phyloP scores from a whole-genome alignment of 2,329 filamentous ascomycete genomes.

The Dothistroma pini region DNA sequence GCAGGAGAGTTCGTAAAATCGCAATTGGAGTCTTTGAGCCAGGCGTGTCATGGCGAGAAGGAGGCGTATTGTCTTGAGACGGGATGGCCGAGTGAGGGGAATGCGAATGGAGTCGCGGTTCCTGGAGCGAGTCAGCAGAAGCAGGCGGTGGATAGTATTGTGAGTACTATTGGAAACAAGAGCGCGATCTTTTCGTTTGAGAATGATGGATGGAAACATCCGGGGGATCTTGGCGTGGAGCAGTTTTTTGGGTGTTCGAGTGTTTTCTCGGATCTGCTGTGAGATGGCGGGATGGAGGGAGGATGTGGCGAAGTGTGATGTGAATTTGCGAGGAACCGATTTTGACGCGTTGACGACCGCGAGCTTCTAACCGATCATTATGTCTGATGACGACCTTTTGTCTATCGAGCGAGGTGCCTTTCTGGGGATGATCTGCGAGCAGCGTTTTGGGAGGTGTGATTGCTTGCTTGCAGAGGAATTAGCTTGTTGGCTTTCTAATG shows the following conservation, averaged over 20 bases:
- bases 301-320: slow-evolving; percentile 1
- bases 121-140: slow-evolving; percentile 66
- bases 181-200: slow-evolving; percentile 78
- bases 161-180: slow-evolving; percentile 60
- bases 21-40: slow-evolving; percentile 68
- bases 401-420: not conserved
- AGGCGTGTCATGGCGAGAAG: slow-evolving; percentile 64
- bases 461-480: not conserved
- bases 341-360: not conserved
- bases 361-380: not conserved
- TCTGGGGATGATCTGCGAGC: not conserved
- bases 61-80: slow-evolving; percentile 80
- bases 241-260: slow-evolving; percentile 68
- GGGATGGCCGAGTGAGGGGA: slow-evolving; percentile 76
- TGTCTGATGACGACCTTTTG: not conserved
- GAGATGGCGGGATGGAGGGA: not conserved
- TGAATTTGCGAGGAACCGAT: slow-evolving; percentile 3
- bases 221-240: slow-evolving; percentile 69
- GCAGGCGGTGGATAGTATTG: slow-evolving; percentile 68
- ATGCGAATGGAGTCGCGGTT: slow-evolving; percentile 67
- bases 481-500: slow-evolving; percentile 1
- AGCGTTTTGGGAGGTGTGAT: not conserved
- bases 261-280: slow-evolving; percentile 35
- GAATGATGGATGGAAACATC: slow-evolving; percentile 77
- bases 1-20: slow-evolving; percentile 73